Percentiles rank a stretch among this genome's conserved stretches.
These are phyloP conservation scores for Exophiala lecanii-corni DNA, from an alignment of 2,329 filamentous ascomycete species.

Conservation along the genomic window DNA sequence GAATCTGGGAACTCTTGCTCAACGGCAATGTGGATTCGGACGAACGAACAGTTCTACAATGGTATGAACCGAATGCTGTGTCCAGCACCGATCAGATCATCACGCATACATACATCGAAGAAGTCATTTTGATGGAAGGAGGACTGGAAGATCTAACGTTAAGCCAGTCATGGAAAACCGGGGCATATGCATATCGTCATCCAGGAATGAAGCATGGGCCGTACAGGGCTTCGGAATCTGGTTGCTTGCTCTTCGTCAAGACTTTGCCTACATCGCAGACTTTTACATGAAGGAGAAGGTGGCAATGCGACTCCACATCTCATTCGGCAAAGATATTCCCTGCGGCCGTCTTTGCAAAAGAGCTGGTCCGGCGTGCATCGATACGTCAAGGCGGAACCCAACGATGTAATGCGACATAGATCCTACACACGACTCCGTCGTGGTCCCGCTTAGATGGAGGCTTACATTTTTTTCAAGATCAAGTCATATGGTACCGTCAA, in stretches of 20 bases:
- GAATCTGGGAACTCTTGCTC: constrained; percentile 35
- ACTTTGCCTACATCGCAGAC: neutral
- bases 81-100: constrained; percentile 29
- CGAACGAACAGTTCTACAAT: constrained; percentile 32
- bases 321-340: too few relatives aligned
- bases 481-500: too few relatives aligned
- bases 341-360: too few relatives aligned
- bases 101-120: constrained; percentile 37
- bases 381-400: too few relatives aligned
- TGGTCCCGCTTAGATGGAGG: too few relatives aligned
- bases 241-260: constrained; percentile 34
- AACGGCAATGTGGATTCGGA: constrained; percentile 33
- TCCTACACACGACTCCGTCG: too few relatives aligned
- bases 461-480: too few relatives aligned
- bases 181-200: constrained; percentile 39
- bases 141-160: constrained; percentile 34
- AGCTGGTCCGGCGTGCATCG: too few relatives aligned
- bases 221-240: constrained; percentile 31
- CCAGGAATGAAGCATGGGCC: constrained; percentile 40
- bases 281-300: too few relatives aligned
- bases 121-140: constrained; percentile 37
- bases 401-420: too few relatives aligned
- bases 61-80: constrained; percentile 33
- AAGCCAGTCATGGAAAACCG: constrained; percentile 31
- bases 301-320: too few relatives aligned